Evolutionary conservation across 768 basidiomycete genomes (phyloP).

Genomic region (Amyloporia xantha): DNA sequence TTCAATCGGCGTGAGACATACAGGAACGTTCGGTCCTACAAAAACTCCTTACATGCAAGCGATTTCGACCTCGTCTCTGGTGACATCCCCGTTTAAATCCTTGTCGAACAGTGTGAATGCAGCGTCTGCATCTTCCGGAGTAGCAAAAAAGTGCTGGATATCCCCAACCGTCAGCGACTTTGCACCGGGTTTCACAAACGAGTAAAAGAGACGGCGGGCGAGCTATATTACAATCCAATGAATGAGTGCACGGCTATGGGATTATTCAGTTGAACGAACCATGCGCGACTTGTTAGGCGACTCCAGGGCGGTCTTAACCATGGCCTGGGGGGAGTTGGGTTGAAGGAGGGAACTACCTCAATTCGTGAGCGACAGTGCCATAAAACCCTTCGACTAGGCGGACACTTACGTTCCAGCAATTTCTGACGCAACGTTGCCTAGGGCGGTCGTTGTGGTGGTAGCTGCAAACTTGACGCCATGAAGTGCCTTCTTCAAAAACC

Average conservation of each 20-base stretch:
- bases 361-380: not conserved
- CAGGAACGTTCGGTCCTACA: no score
- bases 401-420: conserved; percentile 42
- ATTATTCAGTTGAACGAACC: conserved; percentile 27
- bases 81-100: conserved; percentile 66
- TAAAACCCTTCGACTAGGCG: not conserved
- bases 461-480: conserved; percentile 67
- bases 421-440: conserved; percentile 57
- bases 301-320: conserved; percentile 72
- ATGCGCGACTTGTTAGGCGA: conserved; percentile 76
- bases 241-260: conserved; percentile 4
- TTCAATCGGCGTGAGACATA: no score
- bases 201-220: conserved; percentile 81
- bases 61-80: conserved; percentile 70
- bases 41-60: conserved; percentile 62
- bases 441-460: conserved; percentile 72
- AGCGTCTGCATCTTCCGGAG: conserved; percentile 56
- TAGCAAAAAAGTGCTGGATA: conserved; percentile 64
- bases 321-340: conserved; percentile 78
- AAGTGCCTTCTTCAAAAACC: conserved; percentile 62
- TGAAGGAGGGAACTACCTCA: conserved; percentile 62
- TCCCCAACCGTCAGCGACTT: conserved; percentile 60
- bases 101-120: conserved; percentile 67
- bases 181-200: conserved; percentile 58
- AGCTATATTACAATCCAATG: conserved; percentile 37